Percentiles rank a stretch among this genome's conserved stretches.
Conservation (phyloP, 2,329 filamentous ascomycete species). For the Albifimbria verrucaria region DNA sequence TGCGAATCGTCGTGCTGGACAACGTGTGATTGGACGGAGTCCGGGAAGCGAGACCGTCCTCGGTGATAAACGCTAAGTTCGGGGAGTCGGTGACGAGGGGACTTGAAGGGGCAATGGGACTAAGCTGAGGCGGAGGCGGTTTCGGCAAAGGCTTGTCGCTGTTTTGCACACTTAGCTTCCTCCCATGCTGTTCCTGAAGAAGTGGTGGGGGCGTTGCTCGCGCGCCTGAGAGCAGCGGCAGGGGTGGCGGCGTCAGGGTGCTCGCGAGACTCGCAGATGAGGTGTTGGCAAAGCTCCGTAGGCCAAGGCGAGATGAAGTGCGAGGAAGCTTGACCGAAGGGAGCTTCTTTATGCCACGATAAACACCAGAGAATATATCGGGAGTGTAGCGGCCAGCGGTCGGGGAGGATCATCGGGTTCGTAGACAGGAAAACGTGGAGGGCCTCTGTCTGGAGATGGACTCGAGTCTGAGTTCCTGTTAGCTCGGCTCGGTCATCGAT, state of each 20-base stretch:
- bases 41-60: constrained; percentile 19
- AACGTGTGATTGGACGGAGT: constrained; percentile 23
- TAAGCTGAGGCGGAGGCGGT: constrained; percentile 35
- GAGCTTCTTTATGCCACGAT: constrained; percentile 48
- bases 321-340: constrained; percentile 40
- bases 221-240: constrained; percentile 7
- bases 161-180: constrained; percentile 51
- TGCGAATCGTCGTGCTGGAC: constrained; percentile 15
- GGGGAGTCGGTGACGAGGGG: constrained; percentile 17
- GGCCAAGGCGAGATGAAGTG: constrained; percentile 39
- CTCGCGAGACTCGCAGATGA: not conserved
- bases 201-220: constrained; percentile 14
- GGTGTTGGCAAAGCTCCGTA: constrained; percentile 21
- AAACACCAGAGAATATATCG: constrained; percentile 49
- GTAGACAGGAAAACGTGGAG: constrained; percentile 41
- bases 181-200: constrained; percentile 40
- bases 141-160: constrained; percentile 56
- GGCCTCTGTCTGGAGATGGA: constrained; percentile 18
- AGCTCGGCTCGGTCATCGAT: constrained; percentile 27
- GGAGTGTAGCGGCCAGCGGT: constrained; percentile 32
- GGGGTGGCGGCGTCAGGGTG: not conserved
- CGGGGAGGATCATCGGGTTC: constrained; percentile 36
- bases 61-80: constrained; percentile 23
- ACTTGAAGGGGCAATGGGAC: constrained; percentile 26
- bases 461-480: constrained; percentile 26